These are phyloP conservation scores for Xylaria sp. DNA, from an alignment of 2,329 filamentous ascomycete species.

Conservation along the genomic window DNA sequence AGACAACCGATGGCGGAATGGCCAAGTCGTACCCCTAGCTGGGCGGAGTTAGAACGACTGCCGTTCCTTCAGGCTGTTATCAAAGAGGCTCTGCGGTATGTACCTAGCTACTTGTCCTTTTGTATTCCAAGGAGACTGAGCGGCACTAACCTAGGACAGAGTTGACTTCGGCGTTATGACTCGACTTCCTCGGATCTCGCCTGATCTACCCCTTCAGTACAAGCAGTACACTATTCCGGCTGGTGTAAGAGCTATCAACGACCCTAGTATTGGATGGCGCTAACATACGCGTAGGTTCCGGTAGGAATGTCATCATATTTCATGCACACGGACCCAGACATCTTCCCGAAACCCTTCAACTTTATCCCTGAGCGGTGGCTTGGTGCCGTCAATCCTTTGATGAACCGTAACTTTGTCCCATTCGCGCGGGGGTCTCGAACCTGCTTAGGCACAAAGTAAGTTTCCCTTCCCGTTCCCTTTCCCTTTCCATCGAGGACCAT, in stretches of 20 bases:
- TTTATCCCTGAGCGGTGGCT: slow-evolving; percentile 34
- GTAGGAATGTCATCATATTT: slow-evolving; percentile 36
- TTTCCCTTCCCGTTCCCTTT: not conserved
- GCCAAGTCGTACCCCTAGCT: slow-evolving; percentile 33
- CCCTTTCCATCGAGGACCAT: no score
- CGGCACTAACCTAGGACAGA: no score
- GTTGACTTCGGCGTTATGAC: slow-evolving; percentile 31
- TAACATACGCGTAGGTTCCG: slow-evolving; percentile 22
- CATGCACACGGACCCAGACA: slow-evolving; percentile 31
- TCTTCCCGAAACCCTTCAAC: slow-evolving; percentile 33
- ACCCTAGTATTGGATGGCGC: not conserved
- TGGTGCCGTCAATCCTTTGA: slow-evolving; percentile 16
- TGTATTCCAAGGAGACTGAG: no score
- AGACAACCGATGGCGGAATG: slow-evolving; percentile 31
- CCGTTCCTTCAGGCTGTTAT: slow-evolving; percentile 43
- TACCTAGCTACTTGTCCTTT: no score
- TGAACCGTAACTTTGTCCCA: slow-evolving; percentile 28
- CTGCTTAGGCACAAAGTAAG: slow-evolving; percentile 28
- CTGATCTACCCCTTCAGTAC: slow-evolving; percentile 30
- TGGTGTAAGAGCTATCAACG: slow-evolving; percentile 19
- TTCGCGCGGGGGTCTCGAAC: slow-evolving; percentile 28
- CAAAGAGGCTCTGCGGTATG: slow-evolving; percentile 32
- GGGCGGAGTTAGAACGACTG: slow-evolving; percentile 41
- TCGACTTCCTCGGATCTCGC: slow-evolving; percentile 31
- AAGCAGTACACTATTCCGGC: slow-evolving; percentile 29